A percentile compares a stretch with the other conserved stretches of the same genome.
These are phyloP conservation scores for Fusarium sp. DNA, from an alignment of 2,329 filamentous ascomycete genomes.

Conservation along the genomic window DNA sequence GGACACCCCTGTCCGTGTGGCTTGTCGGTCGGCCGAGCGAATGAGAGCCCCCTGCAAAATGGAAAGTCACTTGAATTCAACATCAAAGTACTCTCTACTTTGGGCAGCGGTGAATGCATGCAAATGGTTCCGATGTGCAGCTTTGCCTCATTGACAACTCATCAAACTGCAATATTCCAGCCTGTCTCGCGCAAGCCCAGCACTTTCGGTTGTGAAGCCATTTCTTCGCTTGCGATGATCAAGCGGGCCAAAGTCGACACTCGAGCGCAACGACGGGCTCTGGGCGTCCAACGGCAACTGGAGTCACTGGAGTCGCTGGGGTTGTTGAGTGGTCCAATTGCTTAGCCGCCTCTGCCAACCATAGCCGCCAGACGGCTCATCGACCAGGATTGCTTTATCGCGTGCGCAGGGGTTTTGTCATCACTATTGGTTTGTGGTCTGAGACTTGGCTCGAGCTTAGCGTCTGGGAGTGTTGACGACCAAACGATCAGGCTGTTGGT, in stretches of 20 bases:
- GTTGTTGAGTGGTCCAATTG: conserved; percentile 33
- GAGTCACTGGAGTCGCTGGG: conserved; percentile 33
- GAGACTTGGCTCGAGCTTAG: conserved; percentile 43
- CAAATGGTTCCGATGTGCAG: conserved; percentile 29
- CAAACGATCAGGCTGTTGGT: conserved; percentile 31
- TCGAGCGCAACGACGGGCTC: conserved; percentile 20
- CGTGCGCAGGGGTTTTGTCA: conserved; percentile 46
- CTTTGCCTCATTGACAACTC: conserved; percentile 46
- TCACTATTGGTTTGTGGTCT: conserved; percentile 48
- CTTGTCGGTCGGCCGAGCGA: conserved; percentile 36
- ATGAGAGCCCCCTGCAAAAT: conserved; percentile 44
- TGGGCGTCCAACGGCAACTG: conserved; percentile 12
- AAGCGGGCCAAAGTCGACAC: conserved; percentile 15
- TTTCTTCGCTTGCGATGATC: conserved; percentile 27
- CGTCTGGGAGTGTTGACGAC: conserved; percentile 51
- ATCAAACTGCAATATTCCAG: conserved; percentile 42
- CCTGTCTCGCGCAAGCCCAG: conserved; percentile 35
- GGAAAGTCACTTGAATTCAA: conserved; percentile 45
- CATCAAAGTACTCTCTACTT: conserved; percentile 47
- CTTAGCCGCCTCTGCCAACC: conserved; percentile 48
- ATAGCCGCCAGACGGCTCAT: conserved; percentile 48
- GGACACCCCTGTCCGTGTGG: conserved; percentile 35
- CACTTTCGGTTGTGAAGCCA: conserved; percentile 14
- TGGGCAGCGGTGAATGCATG: conserved; percentile 38
- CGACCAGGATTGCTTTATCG: conserved; percentile 44